Evolutionary conservation across 2,329 filamentous ascomycete species (phyloP).

Genomic region (Neofusicoccum ribis): DNA sequence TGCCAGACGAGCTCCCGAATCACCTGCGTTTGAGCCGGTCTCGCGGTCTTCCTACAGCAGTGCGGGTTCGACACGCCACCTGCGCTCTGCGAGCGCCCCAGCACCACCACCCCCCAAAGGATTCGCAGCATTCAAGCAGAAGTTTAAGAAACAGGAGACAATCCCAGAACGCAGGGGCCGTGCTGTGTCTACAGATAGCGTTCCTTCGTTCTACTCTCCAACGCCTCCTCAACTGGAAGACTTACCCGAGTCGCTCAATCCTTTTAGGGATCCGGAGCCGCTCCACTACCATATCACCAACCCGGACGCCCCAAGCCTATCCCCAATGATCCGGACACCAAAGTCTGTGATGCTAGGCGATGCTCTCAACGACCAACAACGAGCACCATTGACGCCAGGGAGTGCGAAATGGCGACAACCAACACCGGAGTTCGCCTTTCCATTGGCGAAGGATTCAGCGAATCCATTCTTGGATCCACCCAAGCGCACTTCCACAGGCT

Average conservation of each 20-base stretch:
- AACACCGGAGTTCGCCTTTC: slow-evolving; percentile 6
- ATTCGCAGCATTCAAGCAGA: background rate
- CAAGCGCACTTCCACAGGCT: background rate
- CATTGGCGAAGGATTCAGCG: background rate
- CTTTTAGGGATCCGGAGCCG: slow-evolving; percentile 8
- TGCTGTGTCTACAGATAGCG: slow-evolving; percentile 8
- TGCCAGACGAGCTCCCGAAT: background rate
- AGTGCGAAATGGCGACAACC: slow-evolving; percentile 1
- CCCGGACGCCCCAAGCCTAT: background rate
- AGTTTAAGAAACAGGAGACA: background rate
- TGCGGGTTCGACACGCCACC: slow-evolving; percentile 4
- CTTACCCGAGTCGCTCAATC: slow-evolving; percentile 1
- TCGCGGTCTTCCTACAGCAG: slow-evolving; percentile 2
- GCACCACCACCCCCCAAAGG: background rate
- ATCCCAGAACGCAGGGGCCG: background rate
- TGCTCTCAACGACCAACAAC: background rate
- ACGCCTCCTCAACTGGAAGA: slow-evolving; percentile 5
- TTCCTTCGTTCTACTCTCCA: slow-evolving; percentile 14
- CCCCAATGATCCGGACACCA: background rate
- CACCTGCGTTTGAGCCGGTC: slow-evolving; percentile 5
- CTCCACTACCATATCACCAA: slow-evolving; percentile 5
- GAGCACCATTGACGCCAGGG: background rate
- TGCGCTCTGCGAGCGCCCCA: slow-evolving; percentile 13
- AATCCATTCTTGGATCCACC: slow-evolving; percentile 13
- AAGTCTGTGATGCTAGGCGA: background rate